A percentile compares a stretch with the other conserved stretches of the same genome.
These are phyloP conservation scores for Xylaria scruposa DNA, from an alignment of 495 filamentous ascomycete genomes.

Conservation along the genomic window DNA sequence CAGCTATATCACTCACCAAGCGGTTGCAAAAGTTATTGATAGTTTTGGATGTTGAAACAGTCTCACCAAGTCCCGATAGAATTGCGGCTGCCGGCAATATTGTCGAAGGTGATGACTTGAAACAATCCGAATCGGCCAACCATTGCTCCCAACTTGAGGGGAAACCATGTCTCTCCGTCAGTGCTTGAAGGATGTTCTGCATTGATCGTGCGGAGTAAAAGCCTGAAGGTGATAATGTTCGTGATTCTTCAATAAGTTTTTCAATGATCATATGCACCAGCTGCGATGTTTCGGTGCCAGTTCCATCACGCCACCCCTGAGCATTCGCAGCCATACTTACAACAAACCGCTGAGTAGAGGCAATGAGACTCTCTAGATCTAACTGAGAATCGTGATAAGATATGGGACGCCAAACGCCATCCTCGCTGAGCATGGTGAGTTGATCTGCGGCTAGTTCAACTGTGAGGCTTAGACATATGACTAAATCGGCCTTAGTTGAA, in stretches of 20 bases:
- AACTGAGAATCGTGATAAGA: slow-evolving; percentile 55
- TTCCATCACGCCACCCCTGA: slow-evolving; percentile 40
- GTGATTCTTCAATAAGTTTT: slow-evolving; percentile 44
- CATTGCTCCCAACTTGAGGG: slow-evolving; percentile 49
- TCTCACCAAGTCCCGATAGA: slow-evolving; percentile 59
- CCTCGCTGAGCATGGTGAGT: slow-evolving; percentile 41
- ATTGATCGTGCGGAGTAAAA: slow-evolving; percentile 61
- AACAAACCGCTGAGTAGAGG: slow-evolving; percentile 62
- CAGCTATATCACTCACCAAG: slow-evolving; percentile 61
- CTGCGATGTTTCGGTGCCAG: slow-evolving; percentile 33
- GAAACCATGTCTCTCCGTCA: slow-evolving; percentile 48
- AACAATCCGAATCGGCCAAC: slow-evolving; percentile 45
- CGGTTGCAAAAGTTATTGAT: slow-evolving; percentile 59
- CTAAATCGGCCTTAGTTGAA: slow-evolving; percentile 44
- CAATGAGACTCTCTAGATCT: slow-evolving; percentile 67
- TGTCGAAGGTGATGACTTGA: slow-evolving; percentile 51
- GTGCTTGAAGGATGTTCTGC: slow-evolving; percentile 46
- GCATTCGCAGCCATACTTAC: slow-evolving; percentile 50
- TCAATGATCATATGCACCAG: slow-evolving; percentile 47
- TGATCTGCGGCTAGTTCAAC: slow-evolving; percentile 53
- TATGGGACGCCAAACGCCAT: slow-evolving; percentile 45
- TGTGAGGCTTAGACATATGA: slow-evolving; percentile 51
- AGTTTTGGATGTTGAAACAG: slow-evolving; percentile 49
- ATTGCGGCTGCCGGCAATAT: slow-evolving; percentile 57
- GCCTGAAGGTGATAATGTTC: slow-evolving; percentile 39